Evolutionary conservation across 495 filamentous ascomycete species (phyloP), one percentile per base, ranked within the genome.

Genomic region (Evansstolkia leycettana): DNA sequence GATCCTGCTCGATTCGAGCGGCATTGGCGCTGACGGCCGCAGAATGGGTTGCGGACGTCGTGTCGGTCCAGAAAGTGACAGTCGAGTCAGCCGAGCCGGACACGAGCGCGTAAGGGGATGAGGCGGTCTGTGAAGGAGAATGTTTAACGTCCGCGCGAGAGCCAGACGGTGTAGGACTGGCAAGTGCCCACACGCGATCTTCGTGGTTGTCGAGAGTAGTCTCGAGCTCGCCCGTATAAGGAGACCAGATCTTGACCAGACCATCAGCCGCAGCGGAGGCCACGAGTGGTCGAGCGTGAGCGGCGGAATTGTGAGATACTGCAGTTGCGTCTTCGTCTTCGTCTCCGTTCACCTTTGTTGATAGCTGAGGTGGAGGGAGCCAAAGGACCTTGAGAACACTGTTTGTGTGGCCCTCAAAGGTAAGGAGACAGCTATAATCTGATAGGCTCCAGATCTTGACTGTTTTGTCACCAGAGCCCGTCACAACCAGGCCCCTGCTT

Each of bases 171-270:
- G 47, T 62, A 11, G 82, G 80, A 45, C 84, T 78, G 17, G 82
- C 73, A 0, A 93, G 67, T 2, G 84, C 84, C 83, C 85, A 90
- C 18, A 96, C 87, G 32, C 92, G 73, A 54, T 96, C 90, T 41
- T 79, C 79, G 58, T 99, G 90, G 58, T 95, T 95, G 57, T 99
- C 92, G 9, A 99, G 67, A 3, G 90, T 96, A 38, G 78, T 75
- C 30, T 82, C 81, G 3, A 74, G 69, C 56, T 96, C 90, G n/a
- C 87, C 85, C 7, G 56, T 69, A 39, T 66, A 61, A 6, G 80
- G 77, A 40, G 90, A 82, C 90, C 90, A 99, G 33, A 96, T 68
- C 57, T 96, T 99, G 31, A 99, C 85, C 5, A 99, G 65, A n/a
- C 87, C 87, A 58, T 99, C 90, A 29, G 86, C 89, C 20, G 84